These are phyloP conservation scores for Podospora tetraspora DNA, from an alignment of 495 filamentous ascomycete species.

Conservation along the genomic window DNA sequence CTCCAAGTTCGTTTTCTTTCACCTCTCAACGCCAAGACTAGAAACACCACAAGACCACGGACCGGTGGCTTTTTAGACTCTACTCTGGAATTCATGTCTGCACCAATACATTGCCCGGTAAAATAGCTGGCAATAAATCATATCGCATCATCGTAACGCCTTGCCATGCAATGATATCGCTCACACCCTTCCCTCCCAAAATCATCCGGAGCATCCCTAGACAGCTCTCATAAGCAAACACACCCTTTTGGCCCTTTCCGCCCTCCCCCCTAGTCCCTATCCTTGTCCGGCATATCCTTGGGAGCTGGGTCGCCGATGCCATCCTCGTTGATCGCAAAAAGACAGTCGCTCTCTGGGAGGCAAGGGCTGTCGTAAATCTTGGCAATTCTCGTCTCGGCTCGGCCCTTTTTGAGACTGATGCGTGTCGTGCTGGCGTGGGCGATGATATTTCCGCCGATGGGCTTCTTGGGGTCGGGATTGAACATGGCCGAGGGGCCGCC, in stretches of 20 bases:
- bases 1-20: neutral
- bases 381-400: slow-evolving; percentile 91
- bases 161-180: slow-evolving; percentile 8
- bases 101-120: neutral
- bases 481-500: slow-evolving; percentile 95
- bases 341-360: slow-evolving; percentile 89
- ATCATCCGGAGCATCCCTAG: neutral
- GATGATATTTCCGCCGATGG: slow-evolving; percentile 98
- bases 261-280: slow-evolving; percentile 48
- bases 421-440: slow-evolving; percentile 91
- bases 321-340: slow-evolving; percentile 96
- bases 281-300: slow-evolving; percentile 65
- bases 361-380: slow-evolving; percentile 99
- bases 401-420: slow-evolving; percentile 88
- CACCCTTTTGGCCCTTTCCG: neutral
- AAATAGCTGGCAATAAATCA: neutral
- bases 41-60: neutral
- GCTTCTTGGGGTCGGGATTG: slow-evolving; percentile 98
- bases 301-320: slow-evolving; percentile 93
- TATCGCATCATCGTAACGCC: slow-evolving; percentile 7
- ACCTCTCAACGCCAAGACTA: neutral
- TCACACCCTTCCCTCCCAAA: neutral
- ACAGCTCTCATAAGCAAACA: neutral
- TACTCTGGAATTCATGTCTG: neutral
- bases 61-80: neutral